A percentile compares a stretch with the other conserved stretches of the same genome.
Evolutionary conservation across 169 alveolate genomes (phyloP).

Genomic region (Theileria equi): DNA sequence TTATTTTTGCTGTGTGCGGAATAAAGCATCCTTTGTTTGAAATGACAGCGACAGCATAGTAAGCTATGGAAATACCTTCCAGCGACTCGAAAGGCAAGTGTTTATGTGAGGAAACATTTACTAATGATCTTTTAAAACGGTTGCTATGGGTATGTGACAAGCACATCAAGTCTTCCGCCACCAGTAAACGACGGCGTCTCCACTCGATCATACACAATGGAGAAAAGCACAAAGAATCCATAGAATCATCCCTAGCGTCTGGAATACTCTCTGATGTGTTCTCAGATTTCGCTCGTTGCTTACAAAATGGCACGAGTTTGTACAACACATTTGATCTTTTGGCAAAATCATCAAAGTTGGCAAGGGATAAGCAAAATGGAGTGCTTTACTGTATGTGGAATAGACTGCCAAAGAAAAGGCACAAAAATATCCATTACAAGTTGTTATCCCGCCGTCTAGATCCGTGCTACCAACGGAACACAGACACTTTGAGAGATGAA

Average conservation of each 20-base stretch:
- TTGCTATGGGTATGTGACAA: slow-evolving; percentile 9
- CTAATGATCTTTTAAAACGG: neutral
- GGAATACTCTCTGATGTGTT: slow-evolving; percentile 24
- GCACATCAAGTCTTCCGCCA: slow-evolving; percentile 20
- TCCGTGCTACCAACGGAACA: neutral
- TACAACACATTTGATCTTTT: slow-evolving; percentile 47
- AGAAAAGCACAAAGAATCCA: neutral
- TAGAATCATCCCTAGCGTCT: neutral
- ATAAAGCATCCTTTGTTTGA: too few species aligned
- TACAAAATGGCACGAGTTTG: slow-evolving; percentile 17
- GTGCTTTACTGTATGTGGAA: slow-evolving; percentile 6
- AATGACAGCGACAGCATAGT: too few species aligned
- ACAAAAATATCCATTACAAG: slow-evolving; percentile 21
- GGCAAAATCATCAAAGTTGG: slow-evolving; percentile 5
- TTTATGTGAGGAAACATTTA: neutral
- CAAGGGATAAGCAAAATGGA: neutral
- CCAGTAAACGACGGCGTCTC: slow-evolving; percentile 1
- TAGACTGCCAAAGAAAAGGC: neutral
- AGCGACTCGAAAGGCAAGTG: too few species aligned
- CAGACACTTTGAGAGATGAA: neutral
- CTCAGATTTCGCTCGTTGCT: slow-evolving; percentile 38
- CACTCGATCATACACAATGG: neutral
- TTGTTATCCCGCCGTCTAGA: slow-evolving; percentile 31
- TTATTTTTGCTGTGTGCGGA: too few species aligned
- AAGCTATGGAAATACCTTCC: too few species aligned